Percentiles rank a stretch among this genome's conserved stretches.
Conservation (phyloP, 441 rosid species). For the Mallotus japonicus region DNA sequence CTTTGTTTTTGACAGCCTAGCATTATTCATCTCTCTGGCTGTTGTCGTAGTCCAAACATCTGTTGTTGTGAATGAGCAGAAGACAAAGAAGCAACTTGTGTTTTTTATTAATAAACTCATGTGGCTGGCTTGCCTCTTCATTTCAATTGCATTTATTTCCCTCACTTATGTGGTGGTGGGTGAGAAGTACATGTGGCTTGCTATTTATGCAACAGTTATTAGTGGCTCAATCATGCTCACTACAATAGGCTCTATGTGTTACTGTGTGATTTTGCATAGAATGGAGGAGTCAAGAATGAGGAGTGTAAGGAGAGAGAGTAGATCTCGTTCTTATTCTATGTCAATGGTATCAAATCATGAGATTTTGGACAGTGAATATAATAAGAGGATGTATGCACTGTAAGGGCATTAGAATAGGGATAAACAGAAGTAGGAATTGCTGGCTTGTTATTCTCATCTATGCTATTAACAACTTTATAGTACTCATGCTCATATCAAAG, state of each 20-base stretch:
- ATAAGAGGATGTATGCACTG: conserved; percentile 92
- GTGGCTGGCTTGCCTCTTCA: conserved; percentile 95
- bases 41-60: conserved; percentile 97
- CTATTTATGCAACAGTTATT: conserved; percentile 58
- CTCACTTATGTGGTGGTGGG: conserved; percentile 86
- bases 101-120: conserved; percentile 95
- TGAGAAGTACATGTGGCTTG: conserved; percentile 64
- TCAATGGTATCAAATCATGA: conserved; percentile 71
- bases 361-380: conserved; percentile 67
- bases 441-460: conserved; percentile 1
- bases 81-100: conserved; percentile 90
- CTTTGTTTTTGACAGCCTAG: conserved; percentile 83
- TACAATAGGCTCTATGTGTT: conserved; percentile 91
- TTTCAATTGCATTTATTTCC: conserved; percentile 80
- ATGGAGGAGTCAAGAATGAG: conserved; percentile 77
- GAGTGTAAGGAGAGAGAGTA: conserved; percentile 71
- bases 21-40: conserved; percentile 87
- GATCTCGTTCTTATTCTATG: conserved; percentile 65
- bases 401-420: conserved; percentile 26
- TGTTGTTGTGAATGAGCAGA: conserved; percentile 88
- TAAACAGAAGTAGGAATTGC: conserved; percentile 1
- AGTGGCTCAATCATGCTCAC: conserved; percentile 84
- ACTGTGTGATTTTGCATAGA: conserved; percentile 69
- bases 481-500: conserved; percentile 34
- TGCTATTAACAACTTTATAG: conserved; percentile 17